These are phyloP conservation scores for Harringtonia lauricola DNA, from an alignment of 2,329 filamentous ascomycete species.

Conservation along the genomic window DNA sequence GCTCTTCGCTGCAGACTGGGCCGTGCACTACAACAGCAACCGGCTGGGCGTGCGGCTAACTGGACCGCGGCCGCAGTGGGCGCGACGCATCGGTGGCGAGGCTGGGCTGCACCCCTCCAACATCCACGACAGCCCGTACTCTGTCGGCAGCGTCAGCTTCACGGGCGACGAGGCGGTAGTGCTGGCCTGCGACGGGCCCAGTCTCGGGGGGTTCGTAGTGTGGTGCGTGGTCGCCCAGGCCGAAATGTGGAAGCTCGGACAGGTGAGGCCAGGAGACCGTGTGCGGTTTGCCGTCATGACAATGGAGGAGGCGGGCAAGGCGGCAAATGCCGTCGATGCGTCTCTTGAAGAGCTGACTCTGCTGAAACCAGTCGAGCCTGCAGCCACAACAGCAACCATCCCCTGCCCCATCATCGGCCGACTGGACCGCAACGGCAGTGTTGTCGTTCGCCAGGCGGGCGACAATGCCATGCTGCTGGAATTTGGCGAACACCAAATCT, in stretches of 20 bases:
- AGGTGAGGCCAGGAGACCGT: slow-evolving; percentile 26
- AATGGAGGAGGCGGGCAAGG: not conserved
- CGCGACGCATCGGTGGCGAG: slow-evolving; percentile 23
- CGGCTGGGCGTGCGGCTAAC: slow-evolving; percentile 26
- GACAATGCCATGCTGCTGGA: no score
- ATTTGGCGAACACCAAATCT: no score
- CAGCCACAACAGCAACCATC: no score
- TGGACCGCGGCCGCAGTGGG: slow-evolving; percentile 26
- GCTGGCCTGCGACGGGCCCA: slow-evolving; percentile 26
- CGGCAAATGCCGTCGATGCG: no score
- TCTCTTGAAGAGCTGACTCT: no score
- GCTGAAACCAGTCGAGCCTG: no score
- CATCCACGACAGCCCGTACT: slow-evolving; percentile 27
- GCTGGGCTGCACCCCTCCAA: slow-evolving; percentile 31
- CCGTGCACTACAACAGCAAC: slow-evolving; percentile 28
- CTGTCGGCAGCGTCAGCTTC: slow-evolving; percentile 29
- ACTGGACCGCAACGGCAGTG: no score
- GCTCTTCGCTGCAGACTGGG: slow-evolving; percentile 24
- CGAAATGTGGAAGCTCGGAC: slow-evolving; percentile 31
- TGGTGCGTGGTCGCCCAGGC: slow-evolving; percentile 25
- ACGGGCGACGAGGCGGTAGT: slow-evolving; percentile 30
- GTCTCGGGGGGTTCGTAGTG: slow-evolving; percentile 29
- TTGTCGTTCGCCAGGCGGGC: no score
- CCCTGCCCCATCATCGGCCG: no score
- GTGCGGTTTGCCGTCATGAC: slow-evolving; percentile 21